These are phyloP conservation scores for Jatropha multifida DNA, from an alignment of 441 rosid species.

Conservation along the genomic window DNA sequence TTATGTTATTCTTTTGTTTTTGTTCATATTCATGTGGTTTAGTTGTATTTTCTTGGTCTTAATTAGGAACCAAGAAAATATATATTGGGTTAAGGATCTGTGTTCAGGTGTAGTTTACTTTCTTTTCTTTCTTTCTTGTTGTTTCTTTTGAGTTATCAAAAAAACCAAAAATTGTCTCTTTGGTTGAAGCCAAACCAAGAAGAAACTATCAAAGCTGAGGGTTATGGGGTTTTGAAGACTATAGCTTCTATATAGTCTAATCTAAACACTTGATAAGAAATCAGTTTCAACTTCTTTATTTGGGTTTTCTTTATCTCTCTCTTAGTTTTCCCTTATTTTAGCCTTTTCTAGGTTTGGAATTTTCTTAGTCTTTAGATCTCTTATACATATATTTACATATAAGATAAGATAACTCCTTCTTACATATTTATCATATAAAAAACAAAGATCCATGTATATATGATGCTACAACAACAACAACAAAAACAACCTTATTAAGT, in stretches of 20 bases:
- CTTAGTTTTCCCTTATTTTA: constrained; percentile 22
- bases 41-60: constrained; percentile 41
- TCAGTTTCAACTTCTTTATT: constrained; percentile 25
- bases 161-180: constrained; percentile 57
- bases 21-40: constrained; percentile 37
- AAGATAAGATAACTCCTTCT: too few relatives aligned
- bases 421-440: neutral
- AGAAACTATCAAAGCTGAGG: constrained; percentile 26
- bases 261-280: neutral
- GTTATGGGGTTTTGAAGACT: neutral
- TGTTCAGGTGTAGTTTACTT: constrained; percentile 20
- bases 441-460: neutral
- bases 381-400: neutral
- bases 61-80: constrained; percentile 13
- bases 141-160: constrained; percentile 27
- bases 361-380: constrained; percentile 14
- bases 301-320: constrained; percentile 26
- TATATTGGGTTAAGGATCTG: constrained; percentile 30
- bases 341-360: constrained; percentile 22
- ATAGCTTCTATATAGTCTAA: neutral
- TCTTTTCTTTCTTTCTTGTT: constrained; percentile 18
- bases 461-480: constrained; percentile 11
- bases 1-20: constrained; percentile 22
- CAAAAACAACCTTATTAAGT: neutral
- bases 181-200: constrained; percentile 59